Conservation (phyloP, 768 basidiomycete species). For the Russula olivacea region DNA sequence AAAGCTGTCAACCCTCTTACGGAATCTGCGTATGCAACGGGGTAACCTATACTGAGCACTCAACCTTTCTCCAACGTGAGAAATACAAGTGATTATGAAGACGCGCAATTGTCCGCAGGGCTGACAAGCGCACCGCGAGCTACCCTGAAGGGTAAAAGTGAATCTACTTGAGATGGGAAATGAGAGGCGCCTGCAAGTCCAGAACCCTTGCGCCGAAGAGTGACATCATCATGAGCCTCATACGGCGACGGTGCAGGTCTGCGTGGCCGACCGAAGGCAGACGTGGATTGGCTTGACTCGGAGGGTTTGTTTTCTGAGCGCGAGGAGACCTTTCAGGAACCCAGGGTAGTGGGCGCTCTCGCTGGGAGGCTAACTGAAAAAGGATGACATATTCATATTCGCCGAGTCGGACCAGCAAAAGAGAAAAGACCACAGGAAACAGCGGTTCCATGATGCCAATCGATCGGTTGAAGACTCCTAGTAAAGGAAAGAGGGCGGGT, state of each 20-base stretch:
- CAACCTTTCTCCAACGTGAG: neutral
- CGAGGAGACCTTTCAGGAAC: neutral
- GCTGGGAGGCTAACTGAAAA: neutral
- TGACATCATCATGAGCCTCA: neutral
- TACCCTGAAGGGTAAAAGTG: too few relatives aligned
- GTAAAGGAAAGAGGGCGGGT: neutral
- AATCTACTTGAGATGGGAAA: neutral
- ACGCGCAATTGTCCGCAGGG: neutral
- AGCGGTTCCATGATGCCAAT: neutral
- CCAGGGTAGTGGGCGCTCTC: neutral
- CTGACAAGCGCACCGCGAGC: neutral
- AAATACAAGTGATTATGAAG: neutral
- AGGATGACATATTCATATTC: neutral
- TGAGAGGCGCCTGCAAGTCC: neutral
- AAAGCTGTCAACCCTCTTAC: neutral
- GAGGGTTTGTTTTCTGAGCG: neutral
- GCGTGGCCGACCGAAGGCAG: neutral
- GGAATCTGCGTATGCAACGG: neutral
- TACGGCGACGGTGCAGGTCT: neutral
- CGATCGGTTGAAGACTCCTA: neutral
- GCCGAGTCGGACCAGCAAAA: neutral
- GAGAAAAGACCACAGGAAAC: neutral
- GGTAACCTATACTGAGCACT: neutral
- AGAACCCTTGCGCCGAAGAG: neutral
- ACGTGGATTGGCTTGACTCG: neutral